Conservation (phyloP, 768 basidiomycete species). For the Wakefieldia striispora region DNA sequence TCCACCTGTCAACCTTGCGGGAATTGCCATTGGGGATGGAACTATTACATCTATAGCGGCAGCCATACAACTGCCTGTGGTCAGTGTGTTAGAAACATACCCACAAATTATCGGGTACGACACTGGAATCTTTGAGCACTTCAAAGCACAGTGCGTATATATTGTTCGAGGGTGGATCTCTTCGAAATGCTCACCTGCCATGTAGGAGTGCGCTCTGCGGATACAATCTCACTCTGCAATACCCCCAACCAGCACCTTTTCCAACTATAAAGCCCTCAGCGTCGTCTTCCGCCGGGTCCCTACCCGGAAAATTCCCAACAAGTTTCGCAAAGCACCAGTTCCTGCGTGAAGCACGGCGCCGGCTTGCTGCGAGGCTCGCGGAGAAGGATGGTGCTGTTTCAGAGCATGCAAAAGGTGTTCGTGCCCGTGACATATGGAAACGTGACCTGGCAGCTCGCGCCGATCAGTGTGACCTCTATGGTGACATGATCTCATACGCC, state of each 20-base stretch:
- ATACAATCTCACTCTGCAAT: constrained; percentile 61
- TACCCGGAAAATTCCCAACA: not conserved
- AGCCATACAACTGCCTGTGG: constrained; percentile 53
- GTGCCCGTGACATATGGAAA: too few relatives aligned
- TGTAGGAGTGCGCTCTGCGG: constrained; percentile 56
- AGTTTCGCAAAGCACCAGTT: constrained; percentile 13
- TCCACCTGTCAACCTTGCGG: constrained; percentile 64
- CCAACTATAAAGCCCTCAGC: constrained; percentile 27
- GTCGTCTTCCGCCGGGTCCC: not conserved
- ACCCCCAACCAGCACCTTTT: constrained; percentile 48
- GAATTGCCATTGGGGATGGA: constrained; percentile 70
- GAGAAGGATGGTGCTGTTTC: too few relatives aligned
- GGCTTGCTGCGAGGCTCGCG: not conserved
- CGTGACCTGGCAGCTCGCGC: too few relatives aligned
- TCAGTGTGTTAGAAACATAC: constrained; percentile 65
- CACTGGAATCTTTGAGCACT: constrained; percentile 62
- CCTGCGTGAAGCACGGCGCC: constrained; percentile 9
- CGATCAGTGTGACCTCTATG: too few relatives aligned
- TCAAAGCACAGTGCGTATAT: constrained; percentile 55
- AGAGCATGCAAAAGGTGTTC: too few relatives aligned
- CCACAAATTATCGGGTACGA: constrained; percentile 76
- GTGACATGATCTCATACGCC: too few relatives aligned
- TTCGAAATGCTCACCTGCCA: not conserved
- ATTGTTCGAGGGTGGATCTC: not conserved
- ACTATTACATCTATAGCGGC: constrained; percentile 47